A percentile compares a stretch with the other conserved stretches of the same genome.
phyloP scores from a whole-genome alignment of 1,139 yeast genomes.

The Sugiyamaella japonica region DNA sequence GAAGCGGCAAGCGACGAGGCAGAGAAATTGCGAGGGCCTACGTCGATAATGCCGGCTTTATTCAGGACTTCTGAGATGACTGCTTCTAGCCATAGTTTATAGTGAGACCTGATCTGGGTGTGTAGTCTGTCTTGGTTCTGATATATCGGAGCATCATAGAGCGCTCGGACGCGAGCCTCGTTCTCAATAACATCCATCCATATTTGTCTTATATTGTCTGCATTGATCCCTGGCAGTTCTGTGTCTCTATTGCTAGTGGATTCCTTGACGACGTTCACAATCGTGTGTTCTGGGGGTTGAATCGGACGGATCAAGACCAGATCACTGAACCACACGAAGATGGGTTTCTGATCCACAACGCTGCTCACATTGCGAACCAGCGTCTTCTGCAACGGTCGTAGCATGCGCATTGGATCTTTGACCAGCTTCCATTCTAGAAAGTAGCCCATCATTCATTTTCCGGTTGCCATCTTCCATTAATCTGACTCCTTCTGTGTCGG shows the following conservation, averaged over 20 bases:
- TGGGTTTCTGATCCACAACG: neutral
- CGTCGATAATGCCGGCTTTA: neutral
- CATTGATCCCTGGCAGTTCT: neutral
- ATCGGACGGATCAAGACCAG: slow-evolving; percentile 25
- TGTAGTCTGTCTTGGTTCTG: too few species aligned
- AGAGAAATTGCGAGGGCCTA: neutral
- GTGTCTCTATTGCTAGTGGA: neutral
- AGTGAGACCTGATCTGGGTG: neutral
- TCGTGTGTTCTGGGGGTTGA: slow-evolving; percentile 17
- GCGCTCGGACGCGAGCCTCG: slow-evolving; percentile 4
- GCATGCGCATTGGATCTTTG: neutral
- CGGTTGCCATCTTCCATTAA: too few species aligned
- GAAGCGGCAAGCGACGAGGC: neutral
- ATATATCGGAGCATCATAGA: slow-evolving; percentile 14
- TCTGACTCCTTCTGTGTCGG: too few species aligned
- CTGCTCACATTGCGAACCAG: neutral
- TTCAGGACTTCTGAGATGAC: slow-evolving; percentile 5
- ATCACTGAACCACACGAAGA: slow-evolving; percentile 35
- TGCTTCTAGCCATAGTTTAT: slow-evolving; percentile 6
- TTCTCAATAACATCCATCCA: slow-evolving; percentile 14
- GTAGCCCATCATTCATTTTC: neutral
- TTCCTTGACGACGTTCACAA: slow-evolving; percentile 7
- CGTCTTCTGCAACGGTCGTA: neutral
- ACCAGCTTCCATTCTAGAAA: neutral
- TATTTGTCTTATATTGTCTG: neutral